A percentile compares a stretch with the other conserved stretches of the same genome.
Conservation (phyloP, 345 rosid genomes). For the Erucastrum elatum region DNA sequence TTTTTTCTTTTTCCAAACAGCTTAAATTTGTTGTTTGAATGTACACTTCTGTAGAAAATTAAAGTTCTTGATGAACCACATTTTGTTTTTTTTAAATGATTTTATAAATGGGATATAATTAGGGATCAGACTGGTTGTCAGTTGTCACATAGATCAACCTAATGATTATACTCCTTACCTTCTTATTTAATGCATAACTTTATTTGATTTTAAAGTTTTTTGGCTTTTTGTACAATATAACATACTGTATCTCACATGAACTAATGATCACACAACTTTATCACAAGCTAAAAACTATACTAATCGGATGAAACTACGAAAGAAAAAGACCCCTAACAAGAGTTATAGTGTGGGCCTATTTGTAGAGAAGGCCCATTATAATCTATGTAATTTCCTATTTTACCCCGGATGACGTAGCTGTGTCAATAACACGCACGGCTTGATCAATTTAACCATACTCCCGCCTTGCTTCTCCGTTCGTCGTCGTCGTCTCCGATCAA, state of each 20-base stretch:
- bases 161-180: slow-evolving; percentile 1
- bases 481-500: too few relatives aligned
- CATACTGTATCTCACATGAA: not conserved
- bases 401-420: not conserved
- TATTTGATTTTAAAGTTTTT: not conserved
- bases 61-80: not conserved
- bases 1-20: not conserved
- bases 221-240: not conserved
- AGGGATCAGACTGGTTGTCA: not conserved
- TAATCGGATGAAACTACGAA: not conserved
- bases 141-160: not conserved
- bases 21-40: not conserved
- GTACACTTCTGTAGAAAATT: not conserved
- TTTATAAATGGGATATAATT: not conserved
- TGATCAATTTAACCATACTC: not conserved
- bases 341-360: not conserved
- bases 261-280: not conserved
- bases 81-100: not conserved
- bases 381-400: not conserved
- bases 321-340: not conserved
- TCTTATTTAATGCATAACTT: not conserved
- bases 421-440: not conserved
- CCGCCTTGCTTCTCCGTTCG: not conserved
- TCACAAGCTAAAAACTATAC: not conserved
- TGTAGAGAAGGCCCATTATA: not conserved